Percentiles rank a stretch among this genome's conserved stretches.
These are phyloP conservation scores for Arthrinium puccinioides DNA, from an alignment of 2,329 filamentous ascomycete species.

Conservation along the genomic window DNA sequence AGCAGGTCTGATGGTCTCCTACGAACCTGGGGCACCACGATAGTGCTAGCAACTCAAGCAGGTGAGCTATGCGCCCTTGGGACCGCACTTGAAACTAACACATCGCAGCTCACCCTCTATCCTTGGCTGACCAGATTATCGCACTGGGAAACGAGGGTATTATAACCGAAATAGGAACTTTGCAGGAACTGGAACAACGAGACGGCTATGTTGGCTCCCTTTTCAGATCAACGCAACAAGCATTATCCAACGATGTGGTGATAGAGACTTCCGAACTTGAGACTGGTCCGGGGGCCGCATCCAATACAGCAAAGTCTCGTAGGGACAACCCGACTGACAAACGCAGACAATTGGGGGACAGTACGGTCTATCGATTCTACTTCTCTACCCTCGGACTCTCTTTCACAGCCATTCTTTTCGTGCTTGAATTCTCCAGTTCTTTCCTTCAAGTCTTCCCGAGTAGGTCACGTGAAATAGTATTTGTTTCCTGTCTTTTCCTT, in stretches of 20 bases:
- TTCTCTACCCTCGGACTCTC: slow-evolving; percentile 4
- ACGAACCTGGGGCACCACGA: background rate
- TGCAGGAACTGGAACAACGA: background rate
- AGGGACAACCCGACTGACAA: background rate
- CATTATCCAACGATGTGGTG: no score
- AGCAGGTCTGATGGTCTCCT: background rate
- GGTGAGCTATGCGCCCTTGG: background rate
- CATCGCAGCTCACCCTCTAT: background rate
- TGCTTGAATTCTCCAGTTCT: slow-evolving; percentile 1
- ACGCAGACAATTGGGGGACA: slow-evolving; percentile 4
- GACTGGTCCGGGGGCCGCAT: background rate
- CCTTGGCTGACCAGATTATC: background rate
- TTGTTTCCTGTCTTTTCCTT: background rate
- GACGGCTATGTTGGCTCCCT: background rate
- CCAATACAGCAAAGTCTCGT: background rate
- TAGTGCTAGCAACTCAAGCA: background rate
- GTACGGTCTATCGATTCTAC: slow-evolving; percentile 3
- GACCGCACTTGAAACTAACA: background rate
- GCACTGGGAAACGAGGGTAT: background rate
- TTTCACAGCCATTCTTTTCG: slow-evolving; percentile 5
- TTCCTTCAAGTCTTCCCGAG: slow-evolving; percentile 3
- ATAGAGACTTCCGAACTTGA: no score
- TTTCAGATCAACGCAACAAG: background rate
- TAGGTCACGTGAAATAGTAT: background rate
- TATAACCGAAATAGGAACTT: slow-evolving; percentile 1